Conservation (phyloP, 768 basidiomycete genomes). For the Leccinum truebloodii region DNA sequence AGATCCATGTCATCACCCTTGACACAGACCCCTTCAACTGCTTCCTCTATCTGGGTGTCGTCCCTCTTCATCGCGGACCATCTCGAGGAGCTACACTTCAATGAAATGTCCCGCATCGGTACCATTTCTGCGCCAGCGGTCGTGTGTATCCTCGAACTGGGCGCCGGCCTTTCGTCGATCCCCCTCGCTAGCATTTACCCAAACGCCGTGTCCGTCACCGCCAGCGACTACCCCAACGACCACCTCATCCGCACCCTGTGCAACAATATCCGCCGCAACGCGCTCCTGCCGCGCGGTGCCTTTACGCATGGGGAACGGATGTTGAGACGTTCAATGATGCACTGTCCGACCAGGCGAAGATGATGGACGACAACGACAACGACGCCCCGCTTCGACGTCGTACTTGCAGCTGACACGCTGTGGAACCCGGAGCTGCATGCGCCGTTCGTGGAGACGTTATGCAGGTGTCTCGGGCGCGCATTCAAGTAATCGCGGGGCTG, state of each 20-base stretch:
- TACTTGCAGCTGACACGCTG: conserved; percentile 75
- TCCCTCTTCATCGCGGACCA: conserved; percentile 70
- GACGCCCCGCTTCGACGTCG: conserved; percentile 54
- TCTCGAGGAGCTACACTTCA: conserved; percentile 47
- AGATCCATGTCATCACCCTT: conserved; percentile 55
- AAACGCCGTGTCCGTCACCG: conserved; percentile 41
- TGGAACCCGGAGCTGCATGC: conserved; percentile 70
- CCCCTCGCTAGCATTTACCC: conserved; percentile 53
- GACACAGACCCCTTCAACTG: conserved; percentile 71
- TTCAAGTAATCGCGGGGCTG: conserved; percentile 47
- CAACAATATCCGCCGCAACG: conserved; percentile 56
- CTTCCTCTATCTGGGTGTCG: conserved; percentile 74
- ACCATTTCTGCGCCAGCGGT: conserved; percentile 8
- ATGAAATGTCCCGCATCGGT: conserved; percentile 22
- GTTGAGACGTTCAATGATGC: conserved; percentile 22
- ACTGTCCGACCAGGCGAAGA: not conserved
- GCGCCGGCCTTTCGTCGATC: conserved; percentile 75
- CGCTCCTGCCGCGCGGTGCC: conserved; percentile 55
- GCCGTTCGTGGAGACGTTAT: conserved; percentile 54
- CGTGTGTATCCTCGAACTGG: conserved; percentile 62
- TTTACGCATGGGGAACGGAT: conserved; percentile 66
- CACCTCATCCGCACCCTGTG: conserved; percentile 56
- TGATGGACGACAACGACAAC: not conserved
- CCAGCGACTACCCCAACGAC: conserved; percentile 74
- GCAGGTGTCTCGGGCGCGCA: conserved; percentile 40